Evolutionary conservation across 805 yeast genomes (phyloP), one percentile per base, ranked within the genome.

Genomic region (Yarrowia sp.): DNA sequence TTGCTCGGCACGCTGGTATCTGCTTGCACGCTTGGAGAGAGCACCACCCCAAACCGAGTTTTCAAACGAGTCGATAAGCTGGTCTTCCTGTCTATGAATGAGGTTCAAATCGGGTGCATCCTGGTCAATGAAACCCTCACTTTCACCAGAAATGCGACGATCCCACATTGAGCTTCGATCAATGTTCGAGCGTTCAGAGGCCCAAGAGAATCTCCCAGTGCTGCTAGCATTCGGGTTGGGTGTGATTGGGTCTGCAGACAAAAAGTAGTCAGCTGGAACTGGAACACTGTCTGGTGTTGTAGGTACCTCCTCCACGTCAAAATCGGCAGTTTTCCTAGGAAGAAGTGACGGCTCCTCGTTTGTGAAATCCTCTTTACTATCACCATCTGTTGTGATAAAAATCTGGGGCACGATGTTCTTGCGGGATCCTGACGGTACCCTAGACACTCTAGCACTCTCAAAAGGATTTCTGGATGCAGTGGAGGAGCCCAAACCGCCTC

Each of bases 31-130:
- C 63, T 7, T 49, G 43, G 40, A 74, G 65, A 46, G 71, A 68
- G 56, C 70, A 68, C 9, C 72, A 71, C 9, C 76, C 76, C 46
- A 73, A 38, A 3, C 66, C 55, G 24, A 73, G 61, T 36, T 70
- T 49, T 64, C 60, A 10, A 64, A 64, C 8, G 67, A 64, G 34
- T 64, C 67, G 9, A 64, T 30, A 19, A 64, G 53, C 13, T 61
- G 55, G 44, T 47, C 56, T 12, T 61, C 66, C 38, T 61, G 53
- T 24, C 55, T 34, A 34, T 61, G 55, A 5, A 61, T 36, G 38
- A 61, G 66, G 20, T 46, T 61, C 24, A 61, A 2, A 24, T 61
- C 55, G 3, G 53, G 7, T 8, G 19, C 19, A 34, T 43, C 66
- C 17, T 14, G 61, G 7, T 55, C 46, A 24, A 24, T 39, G 6